phyloP scores from a whole-genome alignment of 176 grass and related monocot genomes.

The Aegilops sharonensis region DNA sequence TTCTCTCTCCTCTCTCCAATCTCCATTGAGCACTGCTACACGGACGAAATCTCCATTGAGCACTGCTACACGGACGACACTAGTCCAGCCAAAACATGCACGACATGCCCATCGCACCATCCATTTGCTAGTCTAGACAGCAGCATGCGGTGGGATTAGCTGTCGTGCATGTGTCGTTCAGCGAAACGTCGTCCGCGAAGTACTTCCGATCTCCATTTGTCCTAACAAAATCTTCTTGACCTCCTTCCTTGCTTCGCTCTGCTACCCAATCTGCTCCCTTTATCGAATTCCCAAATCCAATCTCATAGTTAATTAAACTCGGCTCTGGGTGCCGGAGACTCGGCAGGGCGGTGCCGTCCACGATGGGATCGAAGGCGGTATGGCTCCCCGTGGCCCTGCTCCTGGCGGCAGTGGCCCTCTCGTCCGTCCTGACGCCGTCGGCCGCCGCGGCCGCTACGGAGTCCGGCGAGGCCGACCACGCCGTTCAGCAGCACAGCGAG shows the following conservation, averaged over 20 bases:
- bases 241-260: neutral
- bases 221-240: conserved; percentile 32
- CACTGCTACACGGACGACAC: too few species aligned
- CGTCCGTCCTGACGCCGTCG: neutral
- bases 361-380: conserved; percentile 34
- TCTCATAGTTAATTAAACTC: conserved; percentile 19
- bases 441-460: neutral
- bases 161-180: too few species aligned
- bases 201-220: neutral
- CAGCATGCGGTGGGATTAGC: too few species aligned
- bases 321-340: neutral
- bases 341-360: neutral
- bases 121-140: too few species aligned
- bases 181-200: too few species aligned
- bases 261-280: conserved; percentile 4
- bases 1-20: neutral
- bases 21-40: neutral
- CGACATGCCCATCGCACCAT: too few species aligned
- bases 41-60: neutral
- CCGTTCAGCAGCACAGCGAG: conserved; percentile 43
- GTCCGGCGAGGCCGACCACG: conserved; percentile 29
- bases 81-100: too few species aligned
- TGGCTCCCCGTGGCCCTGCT: conserved; percentile 39
- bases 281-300: conserved; percentile 26
- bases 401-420: conserved; percentile 22